Evolutionary conservation across 2,329 filamentous ascomycete genomes (phyloP).

Genomic region (Penicillium brevicompactum): DNA sequence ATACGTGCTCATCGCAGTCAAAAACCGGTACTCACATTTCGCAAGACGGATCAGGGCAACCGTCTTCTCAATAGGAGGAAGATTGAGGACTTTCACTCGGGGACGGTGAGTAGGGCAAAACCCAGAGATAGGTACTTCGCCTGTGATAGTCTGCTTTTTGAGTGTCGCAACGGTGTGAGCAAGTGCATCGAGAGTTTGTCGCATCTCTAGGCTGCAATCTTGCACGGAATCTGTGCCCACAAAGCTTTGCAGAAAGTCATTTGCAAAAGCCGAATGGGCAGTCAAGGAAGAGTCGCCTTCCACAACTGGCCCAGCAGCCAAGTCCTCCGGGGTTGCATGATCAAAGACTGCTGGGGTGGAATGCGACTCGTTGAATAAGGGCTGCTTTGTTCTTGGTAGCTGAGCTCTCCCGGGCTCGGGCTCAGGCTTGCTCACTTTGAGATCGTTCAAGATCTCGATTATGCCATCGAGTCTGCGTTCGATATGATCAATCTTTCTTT

Average conservation of each 20-base stretch:
- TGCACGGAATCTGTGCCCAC: background rate
- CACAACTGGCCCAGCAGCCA: background rate
- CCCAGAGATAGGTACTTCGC: too few species aligned
- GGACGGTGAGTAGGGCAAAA: too few species aligned
- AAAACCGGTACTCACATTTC: too few species aligned
- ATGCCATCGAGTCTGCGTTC: background rate
- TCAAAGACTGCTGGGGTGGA: too few species aligned
- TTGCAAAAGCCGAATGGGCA: conserved; percentile 2
- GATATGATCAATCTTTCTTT: background rate
- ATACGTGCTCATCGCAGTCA: too few species aligned
- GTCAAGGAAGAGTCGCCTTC: background rate
- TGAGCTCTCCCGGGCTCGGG: background rate
- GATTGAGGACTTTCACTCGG: too few species aligned
- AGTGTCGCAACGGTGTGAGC: background rate
- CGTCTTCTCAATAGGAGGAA: too few species aligned
- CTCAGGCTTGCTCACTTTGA: background rate
- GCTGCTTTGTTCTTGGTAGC: background rate
- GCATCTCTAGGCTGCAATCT: background rate
- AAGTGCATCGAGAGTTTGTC: background rate
- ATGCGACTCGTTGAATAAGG: background rate
- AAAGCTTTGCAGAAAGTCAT: background rate
- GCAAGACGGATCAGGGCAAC: too few species aligned
- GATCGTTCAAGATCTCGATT: too few species aligned
- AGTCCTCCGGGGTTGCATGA: background rate
- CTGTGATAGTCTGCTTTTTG: background rate